A percentile compares a stretch with the other conserved stretches of the same genome.
phyloP scores from a whole-genome alignment of 2,329 filamentous ascomycete genomes.

The Tolypocladium sp. region DNA sequence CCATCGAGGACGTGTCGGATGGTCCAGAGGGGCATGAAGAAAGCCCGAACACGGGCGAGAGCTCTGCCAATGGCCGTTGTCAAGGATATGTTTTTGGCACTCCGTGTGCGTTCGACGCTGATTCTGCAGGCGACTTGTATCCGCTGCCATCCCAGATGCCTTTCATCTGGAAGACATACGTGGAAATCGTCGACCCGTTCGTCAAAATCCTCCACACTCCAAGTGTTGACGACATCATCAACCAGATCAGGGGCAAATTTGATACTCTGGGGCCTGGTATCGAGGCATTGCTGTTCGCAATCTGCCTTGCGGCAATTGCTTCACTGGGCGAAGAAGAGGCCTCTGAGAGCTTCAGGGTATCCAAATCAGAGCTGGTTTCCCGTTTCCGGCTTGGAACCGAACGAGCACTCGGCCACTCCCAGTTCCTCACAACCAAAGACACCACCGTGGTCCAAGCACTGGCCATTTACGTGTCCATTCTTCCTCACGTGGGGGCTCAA shows the following conservation, averaged over 20 bases:
- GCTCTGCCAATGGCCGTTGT: neutral
- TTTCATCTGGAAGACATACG: slow-evolving; percentile 19
- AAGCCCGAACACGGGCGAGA: neutral
- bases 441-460: slow-evolving; percentile 14
- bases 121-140: slow-evolving; percentile 6
- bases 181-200: slow-evolving; percentile 20
- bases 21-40: slow-evolving; percentile 3
- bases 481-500: slow-evolving; percentile 9
- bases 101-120: neutral
- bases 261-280: slow-evolving; percentile 7
- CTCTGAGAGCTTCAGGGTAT: slow-evolving; percentile 6
- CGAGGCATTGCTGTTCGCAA: slow-evolving; percentile 15
- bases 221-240: slow-evolving; percentile 9
- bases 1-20: slow-evolving; percentile 15
- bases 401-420: slow-evolving; percentile 12
- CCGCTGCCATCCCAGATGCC: slow-evolving; percentile 17
- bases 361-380: slow-evolving; percentile 9
- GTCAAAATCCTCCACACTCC: slow-evolving; percentile 18
- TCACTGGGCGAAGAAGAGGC: slow-evolving; percentile 14
- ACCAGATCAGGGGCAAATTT: slow-evolving; percentile 9
- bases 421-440: slow-evolving; percentile 13
- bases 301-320: slow-evolving; percentile 15
- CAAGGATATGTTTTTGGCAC: slow-evolving; percentile 11
- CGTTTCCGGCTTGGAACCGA: slow-evolving; percentile 13
- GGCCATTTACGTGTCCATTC: slow-evolving; percentile 14